phyloP scores from a whole-genome alignment of 2,329 filamentous ascomycete genomes.

The Chaetoscypha palmicola region DNA sequence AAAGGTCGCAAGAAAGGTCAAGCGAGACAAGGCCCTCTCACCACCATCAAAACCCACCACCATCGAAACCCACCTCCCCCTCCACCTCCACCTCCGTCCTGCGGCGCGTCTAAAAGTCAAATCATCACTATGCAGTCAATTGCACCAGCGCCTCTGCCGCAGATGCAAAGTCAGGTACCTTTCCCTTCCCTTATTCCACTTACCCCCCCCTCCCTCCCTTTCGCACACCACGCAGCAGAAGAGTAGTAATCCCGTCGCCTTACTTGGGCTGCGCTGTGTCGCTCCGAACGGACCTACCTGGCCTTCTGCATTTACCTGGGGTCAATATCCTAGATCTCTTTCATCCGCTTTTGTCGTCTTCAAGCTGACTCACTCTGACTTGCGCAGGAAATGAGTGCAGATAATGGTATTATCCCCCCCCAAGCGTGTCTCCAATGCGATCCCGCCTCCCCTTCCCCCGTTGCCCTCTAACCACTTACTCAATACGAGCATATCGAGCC shows the following conservation, averaged over 20 bases:
- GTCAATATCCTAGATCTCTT: no score
- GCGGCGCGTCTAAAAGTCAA: background rate
- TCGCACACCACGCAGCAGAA: background rate
- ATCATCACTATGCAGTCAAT: slow-evolving; percentile 27
- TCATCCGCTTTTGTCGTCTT: no score
- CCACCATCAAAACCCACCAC: no score
- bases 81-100: background rate
- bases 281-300: background rate
- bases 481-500: slow-evolving; percentile 1
- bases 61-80: background rate
- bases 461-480: no score
- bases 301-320: background rate
- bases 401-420: slow-evolving; percentile 23
- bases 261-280: background rate
- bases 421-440: background rate
- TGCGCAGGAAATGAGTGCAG: slow-evolving; percentile 27
- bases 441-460: slow-evolving; percentile 6
- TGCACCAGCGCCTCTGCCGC: slow-evolving; percentile 27
- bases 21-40: no score
- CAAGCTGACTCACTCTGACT: slow-evolving; percentile 27
- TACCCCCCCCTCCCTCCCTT: slow-evolving; percentile 3
- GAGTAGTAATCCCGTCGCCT: slow-evolving; percentile 2
- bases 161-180: slow-evolving; percentile 27
- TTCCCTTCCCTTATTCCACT: slow-evolving; percentile 1
- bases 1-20: no score